Percentiles rank a stretch among this genome's conserved stretches.
Conservation (phyloP, 2,329 filamentous ascomycete genomes). For the Penicillium oxalicum region DNA sequence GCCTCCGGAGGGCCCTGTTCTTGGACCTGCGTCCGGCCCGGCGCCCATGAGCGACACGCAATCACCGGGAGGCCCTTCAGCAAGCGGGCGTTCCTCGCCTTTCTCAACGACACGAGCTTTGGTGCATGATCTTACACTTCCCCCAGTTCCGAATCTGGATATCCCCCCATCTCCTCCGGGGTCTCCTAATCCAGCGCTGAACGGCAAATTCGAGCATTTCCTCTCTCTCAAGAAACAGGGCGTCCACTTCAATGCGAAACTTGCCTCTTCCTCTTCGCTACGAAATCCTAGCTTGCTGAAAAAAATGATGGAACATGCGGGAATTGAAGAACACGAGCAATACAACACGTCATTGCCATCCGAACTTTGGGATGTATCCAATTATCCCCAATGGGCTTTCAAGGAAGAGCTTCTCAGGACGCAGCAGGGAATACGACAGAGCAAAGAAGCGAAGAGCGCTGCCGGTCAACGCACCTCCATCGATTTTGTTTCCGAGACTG, state of each 20-base stretch:
- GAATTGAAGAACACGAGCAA: conserved; percentile 48
- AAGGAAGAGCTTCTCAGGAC: conserved; percentile 42
- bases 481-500: conserved; percentile 34
- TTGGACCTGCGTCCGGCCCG: conserved; percentile 37
- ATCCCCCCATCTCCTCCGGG: conserved; percentile 44
- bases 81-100: conserved; percentile 37
- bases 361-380: conserved; percentile 37
- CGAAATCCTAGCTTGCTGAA: conserved; percentile 54
- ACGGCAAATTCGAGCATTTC: conserved; percentile 56
- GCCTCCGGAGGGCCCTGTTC: conserved; percentile 25
- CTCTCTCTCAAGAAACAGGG: conserved; percentile 57
- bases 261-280: conserved; percentile 52
- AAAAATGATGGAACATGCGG: conserved; percentile 55
- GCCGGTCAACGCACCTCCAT: conserved; percentile 33
- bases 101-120: conserved; percentile 46
- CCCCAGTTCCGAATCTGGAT: conserved; percentile 41
- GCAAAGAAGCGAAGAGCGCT: conserved; percentile 31
- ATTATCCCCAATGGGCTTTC: conserved; percentile 40
- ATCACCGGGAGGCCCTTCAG: conserved; percentile 8
- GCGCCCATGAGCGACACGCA: conserved; percentile 22
- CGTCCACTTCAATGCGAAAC: conserved; percentile 58
- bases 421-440: conserved; percentile 35
- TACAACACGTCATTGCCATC: conserved; percentile 47
- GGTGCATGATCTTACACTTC: conserved; percentile 53
- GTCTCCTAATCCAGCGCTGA: conserved; percentile 40